Percentiles rank a stretch among this genome's conserved stretches.
phyloP scores from a whole-genome alignment of 805 yeast species.

The Pichia eremophila region DNA sequence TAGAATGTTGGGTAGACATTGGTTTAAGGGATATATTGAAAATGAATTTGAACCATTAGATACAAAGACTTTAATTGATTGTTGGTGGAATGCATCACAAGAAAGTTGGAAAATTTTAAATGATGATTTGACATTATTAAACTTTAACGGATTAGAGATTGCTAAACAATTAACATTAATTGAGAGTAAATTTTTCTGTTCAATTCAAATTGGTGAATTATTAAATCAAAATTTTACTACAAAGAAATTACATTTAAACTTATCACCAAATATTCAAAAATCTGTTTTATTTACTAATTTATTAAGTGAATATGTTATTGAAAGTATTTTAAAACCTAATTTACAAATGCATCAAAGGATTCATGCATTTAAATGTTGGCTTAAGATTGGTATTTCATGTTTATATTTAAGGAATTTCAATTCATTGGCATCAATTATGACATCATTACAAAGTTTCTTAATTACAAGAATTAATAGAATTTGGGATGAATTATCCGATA shows the following conservation, averaged over 20 bases:
- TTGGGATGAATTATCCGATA: conserved; percentile 50
- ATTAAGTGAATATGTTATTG: conserved; percentile 63
- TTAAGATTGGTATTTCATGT: conserved; percentile 64
- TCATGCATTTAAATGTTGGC: conserved; percentile 56
- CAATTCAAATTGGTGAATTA: conserved; percentile 56
- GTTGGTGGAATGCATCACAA: conserved; percentile 43
- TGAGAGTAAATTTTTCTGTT: conserved; percentile 57
- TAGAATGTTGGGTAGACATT: conserved; percentile 38
- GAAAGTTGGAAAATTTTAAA: conserved; percentile 50
- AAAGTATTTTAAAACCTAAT: conserved; percentile 51
- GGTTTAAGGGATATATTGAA: conserved; percentile 23
- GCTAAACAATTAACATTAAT: conserved; percentile 71
- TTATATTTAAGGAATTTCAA: conserved; percentile 67
- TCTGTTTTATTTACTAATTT: conserved; percentile 63
- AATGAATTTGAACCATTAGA: conserved; percentile 22
- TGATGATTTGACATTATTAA: conserved; percentile 42
- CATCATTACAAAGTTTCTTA: conserved; percentile 64
- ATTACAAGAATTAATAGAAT: conserved; percentile 51
- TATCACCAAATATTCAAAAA: conserved; percentile 55
- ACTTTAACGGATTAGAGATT: conserved; percentile 60
- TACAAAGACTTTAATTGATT: conserved; percentile 29
- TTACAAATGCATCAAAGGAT: conserved; percentile 40
- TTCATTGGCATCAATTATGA: conserved; percentile 70
- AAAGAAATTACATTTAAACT: conserved; percentile 45
- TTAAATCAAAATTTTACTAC: conserved; percentile 55